Base-by-base conservation (phyloP, 495 filamentous ascomycete genomes). In the Penicillium antarcticum region DNA sequence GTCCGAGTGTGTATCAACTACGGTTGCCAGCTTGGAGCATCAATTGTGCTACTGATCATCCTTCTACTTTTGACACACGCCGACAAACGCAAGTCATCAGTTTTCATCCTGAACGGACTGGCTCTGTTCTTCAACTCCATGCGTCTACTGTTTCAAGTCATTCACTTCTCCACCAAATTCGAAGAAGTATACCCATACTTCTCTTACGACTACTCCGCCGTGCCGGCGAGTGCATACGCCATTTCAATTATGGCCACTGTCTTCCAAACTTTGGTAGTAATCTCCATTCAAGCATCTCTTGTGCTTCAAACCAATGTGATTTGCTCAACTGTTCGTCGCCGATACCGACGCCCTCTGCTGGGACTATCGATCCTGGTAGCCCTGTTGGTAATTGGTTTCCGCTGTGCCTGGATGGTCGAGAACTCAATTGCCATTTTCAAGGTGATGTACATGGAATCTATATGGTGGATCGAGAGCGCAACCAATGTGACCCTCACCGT, bases 241-340 rank as follows among this genome's bases (percentile, higher is more conserved):
- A 73, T 71, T 47, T 81, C 77, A 21, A 67, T 87, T 19, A 57
- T 80, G 3, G 76, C 74, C 4, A 73, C 73, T 4, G 63, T 84
- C 41, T 56, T 90, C 24, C 70, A 70, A 17, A 61, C 86, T 11
- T 55, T 92, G 1, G 66, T 91, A 12, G 70, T 85, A 24, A 57
- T 82, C 19, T 79, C 76, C 45, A 76, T 91, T 43, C 75, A 87
- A 54, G 46, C 69, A 0, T 90, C 89, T 2, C 74, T 96, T 12
- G 75, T 87, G 16, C 52, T 91, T n/a, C 91, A 96, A 60, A 78
- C 87, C 8, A 77, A 80, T 39, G 81, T 86, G 12, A 81, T 91
- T 52, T 75, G 77, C 63, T 55, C 68, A 40, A 70, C 76, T 55
- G 37, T 84, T 57, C 71, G 63, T 21, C 38, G 74, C 9, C 57